phyloP scores from a whole-genome alignment of 1,139 yeast genomes.

The Sugiyamaella neomexicana region DNA sequence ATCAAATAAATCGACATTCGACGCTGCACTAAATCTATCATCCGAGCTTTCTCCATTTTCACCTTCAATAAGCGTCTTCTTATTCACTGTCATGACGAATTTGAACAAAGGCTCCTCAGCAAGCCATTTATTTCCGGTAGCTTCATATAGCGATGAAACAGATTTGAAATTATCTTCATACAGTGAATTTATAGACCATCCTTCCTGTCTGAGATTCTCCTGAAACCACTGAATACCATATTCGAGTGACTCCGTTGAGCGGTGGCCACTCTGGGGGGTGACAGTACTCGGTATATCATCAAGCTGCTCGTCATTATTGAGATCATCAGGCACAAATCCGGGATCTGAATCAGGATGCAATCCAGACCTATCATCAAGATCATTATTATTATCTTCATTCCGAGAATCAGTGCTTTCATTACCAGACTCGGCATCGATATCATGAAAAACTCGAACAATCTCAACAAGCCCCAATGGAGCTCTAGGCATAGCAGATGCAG shows the following conservation, averaged over 20 bases:
- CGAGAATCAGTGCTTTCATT: not conserved
- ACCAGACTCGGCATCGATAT: not conserved
- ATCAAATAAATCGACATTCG: slow-evolving; percentile 1
- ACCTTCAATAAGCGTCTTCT: slow-evolving; percentile 1
- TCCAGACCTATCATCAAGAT: slow-evolving; percentile 15
- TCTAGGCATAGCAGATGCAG: not conserved
- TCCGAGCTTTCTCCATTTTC: not conserved
- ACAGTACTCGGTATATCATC: not conserved
- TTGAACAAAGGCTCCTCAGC: slow-evolving; percentile 43
- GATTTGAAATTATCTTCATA: slow-evolving; percentile 47
- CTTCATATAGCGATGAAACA: slow-evolving; percentile 50
- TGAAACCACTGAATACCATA: slow-evolving; percentile 33
- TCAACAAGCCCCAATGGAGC: not conserved
- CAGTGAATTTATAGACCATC: slow-evolving; percentile 56
- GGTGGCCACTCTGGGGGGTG: not conserved
- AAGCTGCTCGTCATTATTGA: slow-evolving; percentile 7
- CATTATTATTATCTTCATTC: slow-evolving; percentile 9
- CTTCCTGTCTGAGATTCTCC: slow-evolving; percentile 49
- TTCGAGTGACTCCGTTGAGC: slow-evolving; percentile 22
- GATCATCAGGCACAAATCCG: not conserved
- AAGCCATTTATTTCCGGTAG: slow-evolving; percentile 49
- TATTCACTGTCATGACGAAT: slow-evolving; percentile 20
- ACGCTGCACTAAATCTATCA: not conserved
- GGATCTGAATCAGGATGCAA: not conserved
- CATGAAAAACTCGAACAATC: not conserved